Conservation (phyloP, 306 rosid genomes). For the Casuarina glauca region DNA sequence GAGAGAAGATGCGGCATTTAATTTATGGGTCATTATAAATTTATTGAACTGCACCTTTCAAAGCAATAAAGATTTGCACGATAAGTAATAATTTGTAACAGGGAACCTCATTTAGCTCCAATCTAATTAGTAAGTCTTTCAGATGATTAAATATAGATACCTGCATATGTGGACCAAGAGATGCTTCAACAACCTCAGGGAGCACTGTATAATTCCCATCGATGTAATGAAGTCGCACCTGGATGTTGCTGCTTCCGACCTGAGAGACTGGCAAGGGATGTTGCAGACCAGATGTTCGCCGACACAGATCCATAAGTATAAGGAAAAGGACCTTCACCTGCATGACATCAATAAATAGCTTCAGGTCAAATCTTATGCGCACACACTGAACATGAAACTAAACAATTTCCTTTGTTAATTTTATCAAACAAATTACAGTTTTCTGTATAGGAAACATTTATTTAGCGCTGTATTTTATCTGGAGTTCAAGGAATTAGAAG, state of each 20-base stretch:
- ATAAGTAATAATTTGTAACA: constrained; percentile 18
- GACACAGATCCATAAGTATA: constrained; percentile 86
- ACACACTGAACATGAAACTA: constrained; percentile 12
- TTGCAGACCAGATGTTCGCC: constrained; percentile 65
- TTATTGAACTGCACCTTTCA: constrained; percentile 7
- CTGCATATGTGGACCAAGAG: constrained; percentile 97
- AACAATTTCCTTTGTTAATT: background rate
- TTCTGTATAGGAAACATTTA: background rate
- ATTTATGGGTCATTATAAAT: constrained; percentile 11
- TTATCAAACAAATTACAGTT: background rate
- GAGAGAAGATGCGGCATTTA: background rate
- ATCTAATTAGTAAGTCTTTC: constrained; percentile 1
- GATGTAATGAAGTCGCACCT: constrained; percentile 89
- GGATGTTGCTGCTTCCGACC: constrained; percentile 82
- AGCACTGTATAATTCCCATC: constrained; percentile 92
- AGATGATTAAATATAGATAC: constrained; percentile 38
- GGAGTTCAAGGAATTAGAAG: background rate
- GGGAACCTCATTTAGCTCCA: constrained; percentile 15
- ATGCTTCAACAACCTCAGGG: constrained; percentile 94
- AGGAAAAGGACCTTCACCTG: constrained; percentile 89
- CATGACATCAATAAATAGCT: constrained; percentile 26
- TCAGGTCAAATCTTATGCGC: constrained; percentile 13
- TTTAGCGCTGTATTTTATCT: background rate
- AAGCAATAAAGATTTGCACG: constrained; percentile 13
- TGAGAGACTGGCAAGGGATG: constrained; percentile 95